Evolutionary conservation across 164 flowering plant genomes (phyloP), one percentile per base, ranked within the genome.

Genomic region (Macadamia tetraphylla): DNA sequence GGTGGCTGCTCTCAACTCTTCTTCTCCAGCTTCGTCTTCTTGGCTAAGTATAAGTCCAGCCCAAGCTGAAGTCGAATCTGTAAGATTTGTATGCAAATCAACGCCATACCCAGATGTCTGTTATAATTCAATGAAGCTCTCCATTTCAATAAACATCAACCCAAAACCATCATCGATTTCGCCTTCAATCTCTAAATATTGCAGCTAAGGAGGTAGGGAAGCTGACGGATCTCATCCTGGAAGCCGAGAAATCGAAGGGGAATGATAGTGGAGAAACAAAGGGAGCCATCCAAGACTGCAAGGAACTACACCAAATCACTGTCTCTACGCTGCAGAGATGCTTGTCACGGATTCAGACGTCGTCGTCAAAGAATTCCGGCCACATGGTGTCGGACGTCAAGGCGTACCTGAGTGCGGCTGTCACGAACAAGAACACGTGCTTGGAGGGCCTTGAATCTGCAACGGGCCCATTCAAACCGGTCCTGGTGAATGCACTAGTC

Each of bases 391-490:
- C 48, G 9, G 48, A 43, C 9, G 9, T 9, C 7, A 43, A 79
- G 49, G 76, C 90, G 1, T 90, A 81, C 58, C 89, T 94, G 11
- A 90, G 91, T 46, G 97, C 95, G 2, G 88, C 98, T 6, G 84
- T 92, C 29, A 92, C 98, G 1, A 94, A 94, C 85, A 90, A 86
- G 79, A 75, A 74, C 77, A 94, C 98, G 0, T 94, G 98, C 68
- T 68, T 94, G 29, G 98, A 91, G 70, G 94, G 97, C 52, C 79
- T 94, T 0, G 86, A 81, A 1, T 76, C 91, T 0, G 90, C 94
- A 0, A 71, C 87, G 0, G 98, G 98, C 6, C 77, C 90, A 1
- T 46, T 68, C 14, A 86, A 88, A 71, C 80, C 85, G 2, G 30
- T 58, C 3, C 52, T 92, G 0, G 72, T 86, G 14, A 74, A 70